Evolutionary conservation across 176 grass and related monocot species (phyloP).

Genomic region (Rhipidocladum racemiflorum): DNA sequence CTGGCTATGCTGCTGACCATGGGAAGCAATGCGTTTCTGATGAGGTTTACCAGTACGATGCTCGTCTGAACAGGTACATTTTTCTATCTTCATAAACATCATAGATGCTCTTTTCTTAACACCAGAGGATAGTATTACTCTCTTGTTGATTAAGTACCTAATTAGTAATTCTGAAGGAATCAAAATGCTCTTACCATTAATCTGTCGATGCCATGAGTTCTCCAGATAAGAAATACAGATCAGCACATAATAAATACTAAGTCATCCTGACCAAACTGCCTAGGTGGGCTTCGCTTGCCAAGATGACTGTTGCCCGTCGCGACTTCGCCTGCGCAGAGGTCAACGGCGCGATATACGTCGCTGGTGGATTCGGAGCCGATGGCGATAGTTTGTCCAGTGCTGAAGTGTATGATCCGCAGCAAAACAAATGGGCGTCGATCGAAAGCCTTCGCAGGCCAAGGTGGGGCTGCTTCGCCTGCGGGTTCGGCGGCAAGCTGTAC

Average conservation of each 20-base stretch:
- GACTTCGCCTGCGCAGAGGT: conserved; percentile 65
- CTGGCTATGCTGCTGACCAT: conserved; percentile 43
- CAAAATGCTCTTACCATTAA: background rate
- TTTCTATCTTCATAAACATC: background rate
- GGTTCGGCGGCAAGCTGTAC: conserved; percentile 42
- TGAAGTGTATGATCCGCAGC: conserved; percentile 57
- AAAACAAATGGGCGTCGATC: conserved; percentile 51
- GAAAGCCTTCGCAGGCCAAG: conserved; percentile 57
- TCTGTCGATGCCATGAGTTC: background rate
- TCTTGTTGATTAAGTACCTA: background rate
- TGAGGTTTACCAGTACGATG: conserved; percentile 73
- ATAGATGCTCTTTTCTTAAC: background rate
- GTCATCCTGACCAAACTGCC: background rate
- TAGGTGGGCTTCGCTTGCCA: conserved; percentile 66
- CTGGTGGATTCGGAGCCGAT: conserved; percentile 48
- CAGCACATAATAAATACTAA: background rate
- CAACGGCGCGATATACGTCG: conserved; percentile 56
- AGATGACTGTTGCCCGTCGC: conserved; percentile 60
- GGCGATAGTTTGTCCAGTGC: conserved; percentile 52
- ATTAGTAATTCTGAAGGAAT: background rate
- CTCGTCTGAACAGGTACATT: conserved; percentile 64
- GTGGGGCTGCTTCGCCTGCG: conserved; percentile 60
- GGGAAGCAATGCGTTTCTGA: conserved; percentile 53
- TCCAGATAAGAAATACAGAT: background rate
- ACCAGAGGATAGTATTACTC: background rate